phyloP scores from a whole-genome alignment of 129 eudicot genomes.

The Flaveria trinervia region DNA sequence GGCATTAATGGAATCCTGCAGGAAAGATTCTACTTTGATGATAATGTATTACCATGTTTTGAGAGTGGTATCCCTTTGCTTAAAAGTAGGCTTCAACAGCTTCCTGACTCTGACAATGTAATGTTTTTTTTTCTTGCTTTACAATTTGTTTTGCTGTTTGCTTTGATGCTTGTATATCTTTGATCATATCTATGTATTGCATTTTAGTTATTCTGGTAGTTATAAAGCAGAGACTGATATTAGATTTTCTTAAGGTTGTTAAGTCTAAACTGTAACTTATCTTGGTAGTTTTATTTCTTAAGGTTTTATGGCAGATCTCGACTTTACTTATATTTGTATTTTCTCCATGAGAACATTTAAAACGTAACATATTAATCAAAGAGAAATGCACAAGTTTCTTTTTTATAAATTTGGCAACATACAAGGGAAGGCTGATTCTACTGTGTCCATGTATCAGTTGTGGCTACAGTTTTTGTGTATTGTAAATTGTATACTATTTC shows the following conservation, averaged over 20 bases:
- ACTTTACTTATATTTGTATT: background rate
- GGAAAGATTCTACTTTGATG: conserved; percentile 99
- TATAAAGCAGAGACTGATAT: conserved; percentile 2
- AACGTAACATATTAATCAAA: background rate
- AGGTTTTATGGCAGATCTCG: background rate
- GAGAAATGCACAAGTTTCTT: background rate
- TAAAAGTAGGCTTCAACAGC: conserved; percentile 89
- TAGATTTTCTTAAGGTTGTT: background rate
- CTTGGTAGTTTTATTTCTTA: background rate
- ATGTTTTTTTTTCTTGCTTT: conserved; percentile 27
- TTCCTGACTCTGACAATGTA: conserved; percentile 96
- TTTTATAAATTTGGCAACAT: background rate
- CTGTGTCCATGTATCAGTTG: background rate
- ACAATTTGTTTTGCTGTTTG: conserved; percentile 3
- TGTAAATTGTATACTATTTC: conserved; percentile 8
- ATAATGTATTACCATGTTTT: conserved; percentile 89
- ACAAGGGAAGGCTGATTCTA: background rate
- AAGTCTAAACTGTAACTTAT: background rate
- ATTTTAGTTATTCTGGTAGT: background rate
- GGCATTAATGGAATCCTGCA: conserved; percentile 25
- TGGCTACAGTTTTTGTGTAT: background rate
- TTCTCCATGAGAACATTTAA: background rate
- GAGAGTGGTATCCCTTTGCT: conserved; percentile 99
- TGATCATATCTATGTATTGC: background rate
- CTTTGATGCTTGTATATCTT: conserved; percentile 6